Evolutionary conservation across 257 asterid species (phyloP).

Genomic region (Solanum tacnaense): DNA sequence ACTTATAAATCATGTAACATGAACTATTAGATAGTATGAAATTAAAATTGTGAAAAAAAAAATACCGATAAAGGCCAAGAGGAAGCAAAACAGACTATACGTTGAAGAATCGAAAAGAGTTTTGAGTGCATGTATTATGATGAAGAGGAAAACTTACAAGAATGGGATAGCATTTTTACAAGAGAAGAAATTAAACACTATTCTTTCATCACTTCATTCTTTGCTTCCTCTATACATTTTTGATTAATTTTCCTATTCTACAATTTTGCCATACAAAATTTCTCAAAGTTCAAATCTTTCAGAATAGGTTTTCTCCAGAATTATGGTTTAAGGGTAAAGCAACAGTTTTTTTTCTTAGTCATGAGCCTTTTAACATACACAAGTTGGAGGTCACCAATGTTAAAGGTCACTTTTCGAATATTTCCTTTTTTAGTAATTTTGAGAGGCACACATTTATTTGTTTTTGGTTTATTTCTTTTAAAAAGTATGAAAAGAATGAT

Average conservation of each 20-base stretch:
- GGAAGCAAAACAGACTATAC: background rate
- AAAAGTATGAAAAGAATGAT: background rate
- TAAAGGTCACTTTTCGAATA: background rate
- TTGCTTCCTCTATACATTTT: slow-evolving; percentile 10
- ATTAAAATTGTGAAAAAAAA: background rate
- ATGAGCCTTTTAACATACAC: background rate
- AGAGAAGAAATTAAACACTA: slow-evolving; percentile 18
- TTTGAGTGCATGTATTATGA: background rate
- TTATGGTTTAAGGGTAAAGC: background rate
- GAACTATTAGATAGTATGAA: background rate
- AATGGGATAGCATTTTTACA: slow-evolving; percentile 32
- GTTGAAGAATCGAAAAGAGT: background rate
- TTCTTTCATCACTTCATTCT: slow-evolving; percentile 24
- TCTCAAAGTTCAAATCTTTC: background rate
- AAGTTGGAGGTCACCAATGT: background rate
- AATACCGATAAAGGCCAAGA: background rate
- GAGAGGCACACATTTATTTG: background rate
- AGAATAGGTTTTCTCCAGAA: background rate
- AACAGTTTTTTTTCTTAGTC: background rate
- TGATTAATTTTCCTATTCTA: background rate
- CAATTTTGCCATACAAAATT: background rate
- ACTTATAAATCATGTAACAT: background rate
- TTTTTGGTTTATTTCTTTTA: background rate
- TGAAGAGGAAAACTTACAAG: slow-evolving; percentile 37
- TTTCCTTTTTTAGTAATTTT: background rate